Base-by-base conservation (phyloP, 208 protist genomes). In the Angomonas desouzai region DNA sequence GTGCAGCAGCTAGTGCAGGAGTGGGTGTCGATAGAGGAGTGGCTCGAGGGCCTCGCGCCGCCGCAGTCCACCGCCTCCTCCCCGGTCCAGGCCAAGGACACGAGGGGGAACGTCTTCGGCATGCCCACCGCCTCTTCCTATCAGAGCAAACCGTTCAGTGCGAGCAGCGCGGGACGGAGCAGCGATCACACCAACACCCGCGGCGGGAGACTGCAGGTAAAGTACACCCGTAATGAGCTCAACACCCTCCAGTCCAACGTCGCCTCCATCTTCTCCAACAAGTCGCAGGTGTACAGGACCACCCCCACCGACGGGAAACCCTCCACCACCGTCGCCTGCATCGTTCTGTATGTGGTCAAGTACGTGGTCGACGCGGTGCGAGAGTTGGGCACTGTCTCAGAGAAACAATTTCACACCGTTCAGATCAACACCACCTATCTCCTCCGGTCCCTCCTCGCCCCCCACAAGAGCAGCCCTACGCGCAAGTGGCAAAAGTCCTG, bases 371-470 rank as follows among this genome's bases (percentile, higher is more conserved):
- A 90, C 30, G 48, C 62, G n/a, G 83, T 90, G 38, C 74, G 87
- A n/a, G 69, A 68, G 4, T 62, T 72, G 48, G 27, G 25, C 1
- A 29, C 55, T 33, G 83, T 79, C 62, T 72, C 32, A 38, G 66
- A 72, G 30, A 38, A 43, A 33, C 63, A 66, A 47, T 90, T 94
- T 64, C 80, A 89, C 43, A 76, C 66, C 1, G 51, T 89, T 48
- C 88, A 94, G 68, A 66, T 87, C 23, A 71, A 62, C 74, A 74
- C 72, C 57, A 90, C 88, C 16, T 91, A 82, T 72, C 65, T 94
- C 29, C 74, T 94, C 23, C 68, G 81, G 53, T 73, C 72, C 48
- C 51, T 85, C 29, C 66, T 87, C 0, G 69, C 77, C n/a, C 72
- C 73, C 11, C 36, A 58, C 30, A 84, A 86, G 61, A 77, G 77